Conservation (phyloP, 768 basidiomycete genomes). For the Lactarius pseudohatsudake region DNA sequence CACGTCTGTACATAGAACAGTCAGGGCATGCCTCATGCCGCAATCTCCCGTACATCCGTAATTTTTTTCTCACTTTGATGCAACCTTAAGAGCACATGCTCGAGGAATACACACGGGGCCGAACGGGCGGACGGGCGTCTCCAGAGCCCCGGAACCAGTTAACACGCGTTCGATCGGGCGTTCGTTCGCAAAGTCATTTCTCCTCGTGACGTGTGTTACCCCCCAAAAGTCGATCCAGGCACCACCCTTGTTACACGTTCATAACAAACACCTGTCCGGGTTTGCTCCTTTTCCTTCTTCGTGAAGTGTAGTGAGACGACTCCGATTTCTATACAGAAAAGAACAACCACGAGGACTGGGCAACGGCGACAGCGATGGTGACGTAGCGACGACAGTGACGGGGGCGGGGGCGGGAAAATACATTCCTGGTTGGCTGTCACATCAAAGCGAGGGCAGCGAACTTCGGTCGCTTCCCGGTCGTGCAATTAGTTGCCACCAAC, state of each 20-base stretch:
- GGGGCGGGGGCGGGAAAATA: neutral
- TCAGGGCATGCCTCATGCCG: slow-evolving; percentile 17
- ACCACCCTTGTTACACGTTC: slow-evolving; percentile 20
- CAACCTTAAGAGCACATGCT: slow-evolving; percentile 20
- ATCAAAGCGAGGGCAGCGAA: slow-evolving; percentile 12
- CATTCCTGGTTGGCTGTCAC: slow-evolving; percentile 15
- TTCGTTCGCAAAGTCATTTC: slow-evolving; percentile 24
- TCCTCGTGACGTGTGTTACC: slow-evolving; percentile 29
- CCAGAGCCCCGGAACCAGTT: slow-evolving; percentile 19
- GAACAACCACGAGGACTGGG: neutral
- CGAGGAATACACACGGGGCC: slow-evolving; percentile 19
- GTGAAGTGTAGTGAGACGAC: slow-evolving; percentile 1
- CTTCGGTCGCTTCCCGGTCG: slow-evolving; percentile 11
- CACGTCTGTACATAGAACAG: slow-evolving; percentile 13
- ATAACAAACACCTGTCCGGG: slow-evolving; percentile 11
- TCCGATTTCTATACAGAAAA: slow-evolving; percentile 9
- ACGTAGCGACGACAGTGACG: slow-evolving; percentile 10
- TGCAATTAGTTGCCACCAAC: slow-evolving; percentile 16
- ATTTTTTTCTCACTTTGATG: slow-evolving; percentile 15
- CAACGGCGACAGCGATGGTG: slow-evolving; percentile 1
- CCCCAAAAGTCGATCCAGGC: slow-evolving; percentile 28
- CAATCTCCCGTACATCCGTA: slow-evolving; percentile 26
- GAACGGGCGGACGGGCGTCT: slow-evolving; percentile 7
- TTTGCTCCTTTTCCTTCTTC: slow-evolving; percentile 3
- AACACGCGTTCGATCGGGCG: slow-evolving; percentile 22